These are phyloP conservation scores for Spergularia bocconei DNA, from an alignment of 148 eudicot genomes.

Conservation along the genomic window DNA sequence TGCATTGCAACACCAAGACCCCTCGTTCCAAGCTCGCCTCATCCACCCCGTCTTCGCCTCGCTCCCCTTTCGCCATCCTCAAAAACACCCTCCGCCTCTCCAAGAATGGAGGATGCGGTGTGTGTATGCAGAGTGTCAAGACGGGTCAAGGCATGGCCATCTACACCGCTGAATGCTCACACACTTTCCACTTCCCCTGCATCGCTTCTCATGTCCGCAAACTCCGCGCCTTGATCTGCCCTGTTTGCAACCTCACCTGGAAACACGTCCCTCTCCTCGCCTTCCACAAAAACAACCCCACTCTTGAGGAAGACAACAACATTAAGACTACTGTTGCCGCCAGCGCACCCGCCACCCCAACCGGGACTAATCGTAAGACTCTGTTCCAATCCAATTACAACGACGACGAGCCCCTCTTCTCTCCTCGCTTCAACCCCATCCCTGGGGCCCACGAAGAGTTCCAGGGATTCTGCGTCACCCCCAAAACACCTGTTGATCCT, in stretches of 20 bases:
- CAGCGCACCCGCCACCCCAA: slow-evolving; percentile 26
- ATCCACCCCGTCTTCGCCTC: slow-evolving; percentile 63
- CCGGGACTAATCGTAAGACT: slow-evolving; percentile 19
- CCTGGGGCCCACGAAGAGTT: slow-evolving; percentile 66
- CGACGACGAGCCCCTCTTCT: slow-evolving; percentile 78
- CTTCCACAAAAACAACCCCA: slow-evolving; percentile 26
- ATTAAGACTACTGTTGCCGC: slow-evolving; percentile 1
- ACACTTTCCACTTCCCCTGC: slow-evolving; percentile 85
- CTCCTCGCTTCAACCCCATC: slow-evolving; percentile 41
- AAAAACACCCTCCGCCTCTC: slow-evolving; percentile 65
- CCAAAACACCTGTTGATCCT: slow-evolving; percentile 16
- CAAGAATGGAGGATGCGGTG: slow-evolving; percentile 26
- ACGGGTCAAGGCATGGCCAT: slow-evolving; percentile 72
- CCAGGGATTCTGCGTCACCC: slow-evolving; percentile 60
- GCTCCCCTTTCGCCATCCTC: slow-evolving; percentile 78
- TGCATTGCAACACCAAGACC: neutral
- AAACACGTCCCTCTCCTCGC: slow-evolving; percentile 66
- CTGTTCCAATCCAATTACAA: slow-evolving; percentile 21
- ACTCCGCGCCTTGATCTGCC: slow-evolving; percentile 49
- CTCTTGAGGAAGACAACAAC: slow-evolving; percentile 7
- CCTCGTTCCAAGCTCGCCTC: slow-evolving; percentile 25
- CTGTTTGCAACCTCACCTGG: slow-evolving; percentile 74
- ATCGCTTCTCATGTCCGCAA: slow-evolving; percentile 53
- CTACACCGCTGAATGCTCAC: slow-evolving; percentile 85
- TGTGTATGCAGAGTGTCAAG: slow-evolving; percentile 73